Percentiles rank a stretch among this genome's conserved stretches.
Evolutionary conservation across 129 eudicot genomes (phyloP).

Genomic region (Erigeron canadensis): DNA sequence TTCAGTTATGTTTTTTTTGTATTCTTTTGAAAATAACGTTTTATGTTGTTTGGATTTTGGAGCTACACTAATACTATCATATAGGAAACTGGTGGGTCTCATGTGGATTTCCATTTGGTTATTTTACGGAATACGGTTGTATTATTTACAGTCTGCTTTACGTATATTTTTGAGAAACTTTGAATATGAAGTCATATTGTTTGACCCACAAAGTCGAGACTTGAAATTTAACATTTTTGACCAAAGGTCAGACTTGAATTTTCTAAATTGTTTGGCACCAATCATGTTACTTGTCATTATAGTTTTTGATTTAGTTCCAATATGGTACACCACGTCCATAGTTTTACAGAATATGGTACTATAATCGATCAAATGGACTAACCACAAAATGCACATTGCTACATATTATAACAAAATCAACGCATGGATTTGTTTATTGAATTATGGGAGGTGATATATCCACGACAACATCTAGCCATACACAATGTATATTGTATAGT

Average conservation of each 20-base stretch:
- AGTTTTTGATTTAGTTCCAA: too few species aligned
- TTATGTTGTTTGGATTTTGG: constrained; percentile 24
- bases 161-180: background rate
- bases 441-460: too few species aligned
- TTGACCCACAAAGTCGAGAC: background rate
- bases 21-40: background rate
- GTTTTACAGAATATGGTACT: too few species aligned
- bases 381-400: too few species aligned
- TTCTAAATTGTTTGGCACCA: background rate
- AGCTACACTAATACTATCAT: constrained; percentile 7
- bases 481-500: too few species aligned
- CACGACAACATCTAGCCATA: too few species aligned
- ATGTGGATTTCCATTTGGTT: background rate
- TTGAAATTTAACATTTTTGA: background rate
- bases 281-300: too few species aligned
- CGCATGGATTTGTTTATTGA: too few species aligned
- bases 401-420: too few species aligned
- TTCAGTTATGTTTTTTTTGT: constrained; percentile 27
- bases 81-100: constrained; percentile 7
- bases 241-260: background rate
- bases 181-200: background rate
- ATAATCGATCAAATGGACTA: too few species aligned
- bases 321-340: too few species aligned
- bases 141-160: background rate
- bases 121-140: too few species aligned